Base-by-base conservation (phyloP, 805 yeast genomes). In the Yamadazyma paraphyllophila region DNA sequence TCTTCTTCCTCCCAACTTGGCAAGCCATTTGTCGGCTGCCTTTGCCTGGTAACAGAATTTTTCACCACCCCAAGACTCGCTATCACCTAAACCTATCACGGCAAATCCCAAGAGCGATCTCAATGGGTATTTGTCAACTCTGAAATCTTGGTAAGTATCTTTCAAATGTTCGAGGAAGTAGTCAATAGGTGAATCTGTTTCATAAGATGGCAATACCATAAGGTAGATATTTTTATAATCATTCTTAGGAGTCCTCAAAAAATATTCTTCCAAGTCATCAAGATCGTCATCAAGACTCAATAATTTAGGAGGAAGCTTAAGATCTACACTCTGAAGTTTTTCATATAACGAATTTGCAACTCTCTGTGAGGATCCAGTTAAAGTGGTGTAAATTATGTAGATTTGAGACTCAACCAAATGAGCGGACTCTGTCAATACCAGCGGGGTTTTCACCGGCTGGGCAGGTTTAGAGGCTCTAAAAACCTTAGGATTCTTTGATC, bases 181-280 rank as follows among this genome's bases (percentile, higher is more conserved):
- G 63, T 90, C 97, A 27, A 91, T 74, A 11, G 97, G 97, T 1
- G 95, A 87, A 62, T 90, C 97, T 0, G 91, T 86, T 53, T 89
- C 97, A 60, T 90, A 90, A 0, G 96, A 88, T 1, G 97, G 97
- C 27, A 90, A 70, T 12, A 90, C 88, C 47, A 90, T 52, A 31
- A 91, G 60, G 57, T 88, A 90, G 10, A 88, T 65, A 34, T 78
- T 66, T 44, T 81, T 76, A 24, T 52, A 58, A 7, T 48, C 59
- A 35, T 56, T 53, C 7, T 51, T 50, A 5, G 96, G 95, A 9
- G 81, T 74, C 41, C 76, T 77, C 39, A 88, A 72, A 60, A 90
- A 90, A 62, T 79, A 90, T 47, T 85, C 85, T 57, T 91, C 97
- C 43, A 88, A 66, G 63, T 91, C 96, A 51, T 83, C 85, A 13